These are phyloP conservation scores for Evansstolkia leycettana DNA, from an alignment of 495 filamentous ascomycete genomes.

Conservation along the genomic window DNA sequence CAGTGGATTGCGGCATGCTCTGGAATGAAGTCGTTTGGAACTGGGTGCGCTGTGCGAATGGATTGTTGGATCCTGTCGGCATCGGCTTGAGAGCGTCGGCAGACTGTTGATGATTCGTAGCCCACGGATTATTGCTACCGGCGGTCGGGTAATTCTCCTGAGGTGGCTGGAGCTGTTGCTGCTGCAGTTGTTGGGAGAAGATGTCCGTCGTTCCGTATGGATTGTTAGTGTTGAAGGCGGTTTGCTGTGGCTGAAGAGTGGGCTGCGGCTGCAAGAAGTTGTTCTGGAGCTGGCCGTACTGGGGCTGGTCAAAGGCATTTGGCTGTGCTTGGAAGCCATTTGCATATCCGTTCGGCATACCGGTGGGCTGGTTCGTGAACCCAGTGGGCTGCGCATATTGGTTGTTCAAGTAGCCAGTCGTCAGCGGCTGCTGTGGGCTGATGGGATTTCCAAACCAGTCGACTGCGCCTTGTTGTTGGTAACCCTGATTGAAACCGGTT, in stretches of 20 bases:
- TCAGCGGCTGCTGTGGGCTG: constrained; percentile 59
- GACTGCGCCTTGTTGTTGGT: constrained; percentile 88
- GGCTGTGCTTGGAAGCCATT: constrained; percentile 55
- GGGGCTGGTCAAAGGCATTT: constrained; percentile 48
- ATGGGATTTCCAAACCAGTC: constrained; percentile 96
- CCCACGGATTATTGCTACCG: constrained; percentile 77
- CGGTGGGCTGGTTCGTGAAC: constrained; percentile 51
- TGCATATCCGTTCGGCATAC: constrained; percentile 52
- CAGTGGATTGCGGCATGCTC: constrained; percentile 34
- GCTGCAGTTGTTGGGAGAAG: constrained; percentile 34
- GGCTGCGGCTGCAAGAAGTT: constrained; percentile 39
- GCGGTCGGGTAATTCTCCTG: constrained; percentile 51
- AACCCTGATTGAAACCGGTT: constrained; percentile 88
- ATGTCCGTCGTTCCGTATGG: constrained; percentile 48
- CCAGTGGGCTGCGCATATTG: constrained; percentile 66
- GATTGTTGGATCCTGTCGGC: constrained; percentile 90
- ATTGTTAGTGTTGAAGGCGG: constrained; percentile 55
- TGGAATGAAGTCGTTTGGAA: constrained; percentile 50
- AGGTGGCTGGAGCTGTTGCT: constrained; percentile 39
- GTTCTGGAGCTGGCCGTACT: constrained; percentile 37
- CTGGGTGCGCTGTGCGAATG: constrained; percentile 61
- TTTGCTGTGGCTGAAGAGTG: constrained; percentile 57
- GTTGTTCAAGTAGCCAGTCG: constrained; percentile 74
- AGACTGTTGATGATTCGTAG: constrained; percentile 28
- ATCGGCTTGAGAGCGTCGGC: constrained; percentile 35